Base-by-base conservation (phyloP, 495 filamentous ascomycete genomes). In the Daldinia bambusicola region DNA sequence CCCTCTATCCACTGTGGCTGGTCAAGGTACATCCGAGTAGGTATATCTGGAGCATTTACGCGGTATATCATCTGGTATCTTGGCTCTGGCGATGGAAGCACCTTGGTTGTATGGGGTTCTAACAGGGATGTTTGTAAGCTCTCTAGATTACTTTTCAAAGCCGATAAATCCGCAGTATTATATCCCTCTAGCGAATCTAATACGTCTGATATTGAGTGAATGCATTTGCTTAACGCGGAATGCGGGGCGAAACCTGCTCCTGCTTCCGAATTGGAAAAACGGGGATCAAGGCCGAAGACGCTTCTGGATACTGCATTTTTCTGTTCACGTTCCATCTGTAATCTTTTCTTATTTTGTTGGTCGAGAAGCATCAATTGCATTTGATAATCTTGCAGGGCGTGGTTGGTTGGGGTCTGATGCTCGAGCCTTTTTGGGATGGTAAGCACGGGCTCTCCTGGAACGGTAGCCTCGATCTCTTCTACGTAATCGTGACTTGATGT, bases 21-120 rank as follows among this genome's bases (percentile, higher is more conserved):
- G 16, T 58, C 55, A 40, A 58, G 36, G 14, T 41, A 58, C 36
- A 58, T 40, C 36, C 36, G 55, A 34, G 36, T 18, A 20, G 6
- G 3, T 2, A 0, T 18, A 4, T 34, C 18, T 6, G 18, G 18
- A 30, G 0, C 22, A 1, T 34, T 30, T 13, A 58, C 22, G 18
- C 55, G 55, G 7, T 58, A 30, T 12, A 58, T 22, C 1, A 30
- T 40, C 55, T 58, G 32, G 1, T 13, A 30, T 34, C 36, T 58
- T 2, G 36, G 36, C 34, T 38, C 12, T 14, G 14, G 32, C 1
- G 16, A 9, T 22, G 0, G 55, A 10, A 18, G 36, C 36, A 6
- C 55, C 48, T 6, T 10, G 9, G 48, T 52, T 26, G 12, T 52
- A 20, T 20, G 18, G 48, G 8, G 7, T 36, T 36, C 34, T 36